These are phyloP conservation scores for Xylaria sp. DNA, from an alignment of 2,329 filamentous ascomycete species.

Conservation along the genomic window DNA sequence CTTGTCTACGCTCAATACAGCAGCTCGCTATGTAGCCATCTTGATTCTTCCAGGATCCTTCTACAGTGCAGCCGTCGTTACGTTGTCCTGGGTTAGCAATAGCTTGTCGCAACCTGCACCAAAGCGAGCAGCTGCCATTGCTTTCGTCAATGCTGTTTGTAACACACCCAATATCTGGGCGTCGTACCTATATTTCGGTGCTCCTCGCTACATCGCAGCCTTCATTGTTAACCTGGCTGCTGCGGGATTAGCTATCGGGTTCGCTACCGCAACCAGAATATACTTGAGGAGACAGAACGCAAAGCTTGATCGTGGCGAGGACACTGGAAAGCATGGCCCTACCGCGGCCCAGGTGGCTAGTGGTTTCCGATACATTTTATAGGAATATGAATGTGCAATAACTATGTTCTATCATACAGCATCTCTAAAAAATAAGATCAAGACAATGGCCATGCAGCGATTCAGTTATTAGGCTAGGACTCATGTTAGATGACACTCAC, in stretches of 20 bases:
- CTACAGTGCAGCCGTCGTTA: constrained; percentile 46
- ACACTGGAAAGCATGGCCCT: constrained; percentile 46
- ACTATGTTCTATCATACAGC: too few relatives aligned
- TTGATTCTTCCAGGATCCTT: constrained; percentile 53
- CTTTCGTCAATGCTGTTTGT: constrained; percentile 47
- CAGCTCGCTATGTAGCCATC: constrained; percentile 55
- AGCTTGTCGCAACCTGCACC: constrained; percentile 42
- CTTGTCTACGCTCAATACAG: constrained; percentile 52
- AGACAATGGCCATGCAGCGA: too few relatives aligned
- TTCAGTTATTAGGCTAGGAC: too few relatives aligned
- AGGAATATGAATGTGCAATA: background rate
- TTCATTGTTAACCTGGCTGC: constrained; percentile 48
- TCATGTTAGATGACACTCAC: too few relatives aligned
- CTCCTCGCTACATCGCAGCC: constrained; percentile 44
- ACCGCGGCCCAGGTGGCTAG: constrained; percentile 45
- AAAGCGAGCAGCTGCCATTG: constrained; percentile 46
- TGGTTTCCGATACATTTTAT: constrained; percentile 45
- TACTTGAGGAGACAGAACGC: constrained; percentile 46
- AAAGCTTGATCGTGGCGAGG: constrained; percentile 46
- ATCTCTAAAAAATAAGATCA: too few relatives aligned
- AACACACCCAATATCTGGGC: constrained; percentile 49
- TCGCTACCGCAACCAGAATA: constrained; percentile 45
- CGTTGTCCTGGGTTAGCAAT: constrained; percentile 47
- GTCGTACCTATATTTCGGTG: constrained; percentile 45
- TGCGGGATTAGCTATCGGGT: constrained; percentile 45